Evolutionary conservation across 2,329 filamentous ascomycete genomes (phyloP), one percentile per base, ranked within the genome.

Genomic region (Lasiodiplodia hormozganensis): DNA sequence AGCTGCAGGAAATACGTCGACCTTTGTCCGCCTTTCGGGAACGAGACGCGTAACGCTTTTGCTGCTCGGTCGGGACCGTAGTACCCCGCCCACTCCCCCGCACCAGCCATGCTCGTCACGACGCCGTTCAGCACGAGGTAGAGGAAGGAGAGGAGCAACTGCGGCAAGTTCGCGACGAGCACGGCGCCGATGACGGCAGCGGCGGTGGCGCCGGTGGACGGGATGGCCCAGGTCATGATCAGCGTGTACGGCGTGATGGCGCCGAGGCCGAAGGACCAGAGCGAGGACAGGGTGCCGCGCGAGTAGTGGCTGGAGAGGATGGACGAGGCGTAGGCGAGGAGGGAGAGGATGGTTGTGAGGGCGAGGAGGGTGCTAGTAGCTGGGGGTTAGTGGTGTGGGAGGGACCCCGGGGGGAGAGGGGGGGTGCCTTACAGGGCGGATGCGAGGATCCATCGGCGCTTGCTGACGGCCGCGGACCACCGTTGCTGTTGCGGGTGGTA

Each of bases 121-220:
- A 86, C 73, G 2, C 73, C 73, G 70, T 85, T 86, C 72, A 81
- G 80, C 1, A 76, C 72, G 3, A 85, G 73, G 71, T 86, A 86
- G 1, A 83, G 58, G n/a, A 83, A 72, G 0, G 82, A 85, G 0
- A 85, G 69, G 4, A 86, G 65, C 0, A 84, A 65, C 70, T 87
- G 85, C 1, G 84, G 83, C 0, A 78, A 31, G 70, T 87, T 87
- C 43, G 80, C 82, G 0, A 85, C 23, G 21, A 85, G 73, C 0
- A 79, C 69, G 28, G 71, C 71, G 21, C 3, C 25, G 2, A 47
- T 6, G n/a, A 66, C 31, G 16, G 38, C 38, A 10, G 38, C 38
- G 12, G 18, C 23, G 38, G 28, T 28, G 4, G 3, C 5, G 28
- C 34, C 51, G 4, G 11, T 36, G 0, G 8, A 2, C 7, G 64